Evolutionary conservation across 2,329 filamentous ascomycete species (phyloP).

Genomic region (Hirsutella thompsonii): DNA sequence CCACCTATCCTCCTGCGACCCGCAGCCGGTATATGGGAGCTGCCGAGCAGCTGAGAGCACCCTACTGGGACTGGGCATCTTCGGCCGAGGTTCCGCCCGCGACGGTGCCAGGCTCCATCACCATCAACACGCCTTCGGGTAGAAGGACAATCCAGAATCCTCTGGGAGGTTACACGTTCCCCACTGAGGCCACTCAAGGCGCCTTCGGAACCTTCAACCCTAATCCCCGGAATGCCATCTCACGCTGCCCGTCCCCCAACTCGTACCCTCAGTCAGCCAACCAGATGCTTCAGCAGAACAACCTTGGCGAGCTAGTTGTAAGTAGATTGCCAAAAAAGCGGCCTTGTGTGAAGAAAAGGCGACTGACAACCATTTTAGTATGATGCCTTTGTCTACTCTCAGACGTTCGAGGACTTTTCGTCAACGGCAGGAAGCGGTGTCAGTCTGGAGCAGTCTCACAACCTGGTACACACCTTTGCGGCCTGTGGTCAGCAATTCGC

Average conservation of each 20-base stretch:
- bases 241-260: constrained; percentile 22
- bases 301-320: constrained; percentile 28
- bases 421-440: constrained; percentile 19
- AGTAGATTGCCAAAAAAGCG: constrained; percentile 8
- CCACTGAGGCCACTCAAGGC: constrained; percentile 21
- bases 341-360: no score
- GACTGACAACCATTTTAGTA: constrained; percentile 16
- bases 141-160: constrained; percentile 33
- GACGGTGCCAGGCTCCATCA: constrained; percentile 19
- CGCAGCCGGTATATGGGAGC: constrained; percentile 26
- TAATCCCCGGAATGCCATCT: constrained; percentile 18
- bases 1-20: constrained; percentile 23
- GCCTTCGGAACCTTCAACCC: constrained; percentile 19
- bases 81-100: constrained; percentile 24
- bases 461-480: constrained; percentile 26
- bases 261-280: constrained; percentile 28
- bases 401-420: constrained; percentile 21
- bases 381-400: constrained; percentile 23
- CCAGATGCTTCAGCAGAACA: constrained; percentile 13
- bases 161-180: constrained; percentile 37
- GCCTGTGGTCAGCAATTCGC: constrained; percentile 27
- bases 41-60: constrained; percentile 31
- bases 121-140: constrained; percentile 27
- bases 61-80: constrained; percentile 43
- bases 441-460: constrained; percentile 31